Evolutionary conservation across 2,329 filamentous ascomycete species (phyloP), one percentile per base, ranked within the genome.

Genomic region (Fusarium nodosum): DNA sequence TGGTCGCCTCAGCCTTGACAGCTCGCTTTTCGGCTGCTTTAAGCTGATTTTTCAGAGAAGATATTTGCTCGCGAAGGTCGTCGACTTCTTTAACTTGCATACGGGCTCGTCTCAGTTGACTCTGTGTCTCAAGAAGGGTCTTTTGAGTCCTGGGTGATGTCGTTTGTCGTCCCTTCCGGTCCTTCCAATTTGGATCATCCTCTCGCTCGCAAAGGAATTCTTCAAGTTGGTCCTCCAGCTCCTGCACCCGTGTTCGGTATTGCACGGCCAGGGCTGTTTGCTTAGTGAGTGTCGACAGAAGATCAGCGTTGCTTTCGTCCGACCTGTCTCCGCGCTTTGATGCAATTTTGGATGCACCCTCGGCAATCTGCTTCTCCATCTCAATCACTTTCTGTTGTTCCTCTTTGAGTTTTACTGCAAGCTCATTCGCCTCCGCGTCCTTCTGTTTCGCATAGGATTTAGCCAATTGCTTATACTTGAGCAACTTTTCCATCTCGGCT

Each of bases 401-500:
- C 62, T 91, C 87, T 63, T 86, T 86, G 36, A 95, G 84, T 72
- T 88, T 87, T 63, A 88, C 86, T 24, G 86, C 84, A 51, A 94
- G 80, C 58, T 91, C 85, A 28, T 87, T 85, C 24, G 90, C 90
- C 77, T 94, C 90, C 20, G 84, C 83, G 74, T 95, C 92, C 78
- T 94, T 94, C 79, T 91, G 88, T 76, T 90, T 90, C 44, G 92
- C 92, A 75, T 91, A 94, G 57, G 89, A 90, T 79, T 93, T 94
- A 60, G 92, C 91, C 66, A 93, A 83, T 75, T 92, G 88, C 82
- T 94, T 93, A 83, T 94, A 94, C 75, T 88, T 88, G 75, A 94
- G 86, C 75, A 95, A 83, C 80, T 91, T 93, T 81, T 90, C 89
- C 84, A 94, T 90, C 78, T 94, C 91, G 44, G 84, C 85, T 77